These are phyloP conservation scores for Globisporangium ultimum DNA, from an alignment of 352 stramenopile species.

Conservation along the genomic window DNA sequence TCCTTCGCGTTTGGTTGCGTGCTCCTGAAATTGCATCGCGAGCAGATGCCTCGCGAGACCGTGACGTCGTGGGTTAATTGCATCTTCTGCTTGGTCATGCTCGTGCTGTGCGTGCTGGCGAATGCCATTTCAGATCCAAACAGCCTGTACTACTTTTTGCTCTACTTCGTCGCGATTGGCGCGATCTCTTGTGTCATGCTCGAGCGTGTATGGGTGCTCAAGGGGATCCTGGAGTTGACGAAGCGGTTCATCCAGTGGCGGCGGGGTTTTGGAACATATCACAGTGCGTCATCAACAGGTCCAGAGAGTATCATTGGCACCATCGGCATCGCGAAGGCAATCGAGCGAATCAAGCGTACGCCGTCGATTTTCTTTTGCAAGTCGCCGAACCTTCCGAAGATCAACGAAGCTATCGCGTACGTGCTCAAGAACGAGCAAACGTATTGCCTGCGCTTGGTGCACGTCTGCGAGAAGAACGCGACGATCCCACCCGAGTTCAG, in stretches of 20 bases:
- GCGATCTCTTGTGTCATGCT: constrained; percentile 62
- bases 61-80: constrained; percentile 64
- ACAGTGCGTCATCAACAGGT: constrained; percentile 1
- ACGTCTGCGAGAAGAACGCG: constrained; percentile 37
- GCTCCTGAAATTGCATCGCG: constrained; percentile 71
- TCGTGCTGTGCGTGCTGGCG: constrained; percentile 43
- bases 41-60: constrained; percentile 67
- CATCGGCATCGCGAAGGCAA: constrained; percentile 62
- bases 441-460: constrained; percentile 74
- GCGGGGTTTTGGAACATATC: not conserved
- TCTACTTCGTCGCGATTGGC: constrained; percentile 58
- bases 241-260: constrained; percentile 23
- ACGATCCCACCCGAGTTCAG: not conserved
- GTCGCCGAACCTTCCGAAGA: constrained; percentile 75
- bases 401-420: constrained; percentile 92
- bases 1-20: constrained; percentile 72
- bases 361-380: constrained; percentile 92
- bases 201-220: constrained; percentile 52
- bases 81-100: constrained; percentile 43
- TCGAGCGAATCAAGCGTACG: constrained; percentile 74
- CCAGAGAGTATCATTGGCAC: constrained; percentile 34
- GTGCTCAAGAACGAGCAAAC: constrained; percentile 88
- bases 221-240: constrained; percentile 44
- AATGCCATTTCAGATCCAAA: constrained; percentile 48
- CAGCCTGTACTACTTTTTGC: constrained; percentile 44